Evolutionary conservation across 768 basidiomycete species (phyloP).

Genomic region (Auricularia sp.): DNA sequence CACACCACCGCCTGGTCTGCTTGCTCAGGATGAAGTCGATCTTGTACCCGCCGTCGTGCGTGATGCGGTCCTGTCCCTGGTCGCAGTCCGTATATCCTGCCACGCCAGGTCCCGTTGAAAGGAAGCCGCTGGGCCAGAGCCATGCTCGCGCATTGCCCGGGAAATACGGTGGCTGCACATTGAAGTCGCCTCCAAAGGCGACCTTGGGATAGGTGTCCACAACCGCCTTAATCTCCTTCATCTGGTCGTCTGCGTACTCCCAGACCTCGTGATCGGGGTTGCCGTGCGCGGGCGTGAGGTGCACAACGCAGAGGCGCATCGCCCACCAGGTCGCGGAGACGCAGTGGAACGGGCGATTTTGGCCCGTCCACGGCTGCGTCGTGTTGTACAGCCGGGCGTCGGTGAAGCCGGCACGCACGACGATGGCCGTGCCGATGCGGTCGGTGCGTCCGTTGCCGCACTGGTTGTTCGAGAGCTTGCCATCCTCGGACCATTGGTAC

Average conservation of each 20-base stretch:
- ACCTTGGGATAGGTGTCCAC: background rate
- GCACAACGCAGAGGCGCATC: background rate
- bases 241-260: slow-evolving; percentile 20
- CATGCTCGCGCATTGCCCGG: background rate
- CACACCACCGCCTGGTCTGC: background rate
- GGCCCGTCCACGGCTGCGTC: background rate
- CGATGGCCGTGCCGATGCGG: background rate
- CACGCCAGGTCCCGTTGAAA: background rate
- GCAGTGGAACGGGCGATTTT: background rate
- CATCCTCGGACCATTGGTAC: background rate
- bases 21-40: background rate
- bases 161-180: background rate
- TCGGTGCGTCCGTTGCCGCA: background rate
- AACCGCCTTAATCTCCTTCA: background rate
- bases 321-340: background rate
- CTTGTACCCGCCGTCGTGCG: background rate
- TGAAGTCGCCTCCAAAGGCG: background rate
- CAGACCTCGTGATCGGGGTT: background rate
- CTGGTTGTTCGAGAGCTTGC: background rate
- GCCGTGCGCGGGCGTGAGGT: background rate
- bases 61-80: background rate
- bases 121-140: background rate
- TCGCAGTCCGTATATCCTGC: background rate
- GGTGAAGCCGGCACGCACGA: background rate
- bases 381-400: background rate